Conservation (phyloP, 177 flowering plant species). For the Tripterygium wilfordii region DNA sequence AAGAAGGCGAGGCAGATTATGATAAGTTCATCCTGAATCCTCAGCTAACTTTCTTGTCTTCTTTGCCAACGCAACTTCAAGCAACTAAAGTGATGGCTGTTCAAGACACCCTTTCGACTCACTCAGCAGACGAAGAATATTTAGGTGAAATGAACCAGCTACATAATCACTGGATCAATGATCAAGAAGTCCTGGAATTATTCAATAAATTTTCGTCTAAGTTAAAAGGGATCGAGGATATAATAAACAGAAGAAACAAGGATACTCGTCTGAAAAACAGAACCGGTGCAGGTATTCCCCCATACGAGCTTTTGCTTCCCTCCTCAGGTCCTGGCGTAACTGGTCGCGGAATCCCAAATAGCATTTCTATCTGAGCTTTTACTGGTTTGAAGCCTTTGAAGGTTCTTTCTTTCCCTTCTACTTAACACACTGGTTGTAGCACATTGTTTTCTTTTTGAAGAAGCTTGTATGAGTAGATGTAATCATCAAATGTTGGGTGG, state of each 20-base stretch:
- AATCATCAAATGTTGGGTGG: too few species aligned
- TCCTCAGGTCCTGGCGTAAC: constrained; percentile 86
- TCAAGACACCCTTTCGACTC: constrained; percentile 75
- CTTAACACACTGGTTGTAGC: too few species aligned
- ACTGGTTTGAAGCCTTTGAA: too few species aligned
- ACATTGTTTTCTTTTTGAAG: too few species aligned
- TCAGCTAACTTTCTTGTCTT: constrained; percentile 52
- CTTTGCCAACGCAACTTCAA: constrained; percentile 68
- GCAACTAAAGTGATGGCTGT: constrained; percentile 89
- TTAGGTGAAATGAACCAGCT: constrained; percentile 49
- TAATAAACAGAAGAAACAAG: constrained; percentile 50
- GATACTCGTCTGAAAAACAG: constrained; percentile 57
- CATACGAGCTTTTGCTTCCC: constrained; percentile 84
- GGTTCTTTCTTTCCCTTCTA: too few species aligned
- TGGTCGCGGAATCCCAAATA: constrained; percentile 89
- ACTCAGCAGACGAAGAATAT: constrained; percentile 91
- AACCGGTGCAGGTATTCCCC: constrained; percentile 86
- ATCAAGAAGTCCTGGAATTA: constrained; percentile 31
- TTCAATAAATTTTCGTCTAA: constrained; percentile 50
- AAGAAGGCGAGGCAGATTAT: constrained; percentile 48
- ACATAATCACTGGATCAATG: constrained; percentile 50
- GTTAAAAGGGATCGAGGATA: constrained; percentile 63
- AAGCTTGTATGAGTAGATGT: too few species aligned
- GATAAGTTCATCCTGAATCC: constrained; percentile 55
- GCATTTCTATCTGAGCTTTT: constrained; percentile 78